These are phyloP conservation scores for Aspergillus udagawae DNA, from an alignment of 2,329 filamentous ascomycete species.

Conservation along the genomic window DNA sequence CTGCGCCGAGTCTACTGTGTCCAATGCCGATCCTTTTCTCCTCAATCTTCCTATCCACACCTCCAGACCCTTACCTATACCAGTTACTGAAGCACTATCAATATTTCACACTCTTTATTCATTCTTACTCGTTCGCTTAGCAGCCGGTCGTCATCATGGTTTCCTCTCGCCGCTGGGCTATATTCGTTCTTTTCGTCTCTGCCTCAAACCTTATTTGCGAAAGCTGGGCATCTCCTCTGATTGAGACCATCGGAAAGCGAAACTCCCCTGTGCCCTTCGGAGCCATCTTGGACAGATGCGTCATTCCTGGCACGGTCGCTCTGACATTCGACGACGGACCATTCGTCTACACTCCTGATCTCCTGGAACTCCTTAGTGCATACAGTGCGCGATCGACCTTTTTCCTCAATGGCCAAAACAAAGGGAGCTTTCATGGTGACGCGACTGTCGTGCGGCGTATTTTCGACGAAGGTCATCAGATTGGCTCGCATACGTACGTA, in stretches of 20 bases:
- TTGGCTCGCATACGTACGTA: constrained; percentile 45
- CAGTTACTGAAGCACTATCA: background rate
- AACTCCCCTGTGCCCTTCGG: constrained; percentile 32
- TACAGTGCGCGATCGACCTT: constrained; percentile 62
- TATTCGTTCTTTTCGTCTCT: constrained; percentile 1
- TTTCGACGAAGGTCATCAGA: constrained; percentile 41
- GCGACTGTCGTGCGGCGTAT: constrained; percentile 28
- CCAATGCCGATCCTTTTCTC: background rate
- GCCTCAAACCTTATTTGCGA: background rate
- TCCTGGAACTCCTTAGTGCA: constrained; percentile 54
- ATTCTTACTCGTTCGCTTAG: background rate
- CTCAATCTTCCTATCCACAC: background rate
- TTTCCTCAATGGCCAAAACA: constrained; percentile 51
- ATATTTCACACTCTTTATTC: background rate
- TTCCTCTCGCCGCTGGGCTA: background rate
- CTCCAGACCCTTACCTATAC: background rate
- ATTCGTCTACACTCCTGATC: constrained; percentile 53
- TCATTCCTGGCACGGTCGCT: constrained; percentile 53
- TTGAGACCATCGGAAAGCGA: background rate
- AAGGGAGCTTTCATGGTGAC: constrained; percentile 27
- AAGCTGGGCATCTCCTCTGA: background rate
- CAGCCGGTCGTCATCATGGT: background rate
- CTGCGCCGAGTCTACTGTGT: background rate
- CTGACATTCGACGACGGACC: constrained; percentile 65
- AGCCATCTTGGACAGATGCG: constrained; percentile 40